Evolutionary conservation across 2,329 filamentous ascomycete genomes (phyloP).

Genomic region (Apiospora pterosperma): DNA sequence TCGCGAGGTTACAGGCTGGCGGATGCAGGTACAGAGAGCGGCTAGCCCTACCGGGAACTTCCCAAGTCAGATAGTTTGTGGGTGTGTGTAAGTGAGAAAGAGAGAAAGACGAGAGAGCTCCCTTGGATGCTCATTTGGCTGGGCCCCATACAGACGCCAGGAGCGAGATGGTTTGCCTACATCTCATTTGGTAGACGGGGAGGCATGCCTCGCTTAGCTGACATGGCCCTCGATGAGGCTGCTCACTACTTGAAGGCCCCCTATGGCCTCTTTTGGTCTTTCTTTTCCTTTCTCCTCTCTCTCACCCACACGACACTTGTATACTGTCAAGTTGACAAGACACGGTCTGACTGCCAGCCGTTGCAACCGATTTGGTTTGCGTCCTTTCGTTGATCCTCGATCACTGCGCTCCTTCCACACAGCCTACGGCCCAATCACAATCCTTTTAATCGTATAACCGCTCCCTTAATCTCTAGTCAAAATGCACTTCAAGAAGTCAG

Average conservation of each 20-base stretch:
- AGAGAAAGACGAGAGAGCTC: neutral
- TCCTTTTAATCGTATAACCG: conserved; percentile 7
- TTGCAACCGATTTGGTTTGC: conserved; percentile 23
- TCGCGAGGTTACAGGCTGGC: neutral
- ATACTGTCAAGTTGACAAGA: conserved; percentile 18
- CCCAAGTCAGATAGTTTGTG: neutral
- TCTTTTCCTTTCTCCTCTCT: conserved; percentile 10
- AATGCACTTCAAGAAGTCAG: conserved; percentile 18
- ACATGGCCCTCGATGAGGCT: neutral
- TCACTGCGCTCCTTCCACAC: conserved; percentile 18
- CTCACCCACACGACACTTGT: neutral
- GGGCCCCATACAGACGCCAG: neutral
- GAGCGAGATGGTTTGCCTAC: neutral
- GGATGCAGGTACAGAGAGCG: neutral
- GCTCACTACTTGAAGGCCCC: conserved; percentile 8
- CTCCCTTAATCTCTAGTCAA: conserved; percentile 10
- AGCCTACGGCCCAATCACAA: neutral
- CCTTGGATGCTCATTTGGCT: neutral
- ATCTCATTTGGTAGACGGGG: neutral
- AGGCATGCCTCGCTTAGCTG: neutral
- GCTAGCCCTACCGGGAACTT: neutral
- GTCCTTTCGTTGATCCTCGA: conserved; percentile 23
- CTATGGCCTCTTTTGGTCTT: conserved; percentile 5
- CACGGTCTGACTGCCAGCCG: conserved; percentile 19
- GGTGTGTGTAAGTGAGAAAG: neutral